phyloP scores from a whole-genome alignment of 495 filamentous ascomycete genomes.

The Sphaerosporella brunnea region DNA sequence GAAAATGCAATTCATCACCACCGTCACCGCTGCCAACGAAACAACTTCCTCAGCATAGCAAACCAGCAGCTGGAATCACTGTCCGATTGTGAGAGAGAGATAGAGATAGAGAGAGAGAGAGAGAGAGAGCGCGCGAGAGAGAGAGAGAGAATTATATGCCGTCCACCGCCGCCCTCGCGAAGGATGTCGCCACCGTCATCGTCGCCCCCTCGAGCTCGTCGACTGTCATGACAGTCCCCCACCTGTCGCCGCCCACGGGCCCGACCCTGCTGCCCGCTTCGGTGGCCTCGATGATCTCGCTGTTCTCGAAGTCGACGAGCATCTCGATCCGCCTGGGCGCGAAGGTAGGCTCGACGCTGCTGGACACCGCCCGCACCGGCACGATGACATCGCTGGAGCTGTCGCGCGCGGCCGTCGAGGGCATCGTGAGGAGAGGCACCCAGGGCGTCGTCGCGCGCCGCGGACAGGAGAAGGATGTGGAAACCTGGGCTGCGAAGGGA shows the following conservation, averaged over 20 bases:
- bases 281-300: slow-evolving; percentile 50
- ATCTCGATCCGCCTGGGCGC: slow-evolving; percentile 54
- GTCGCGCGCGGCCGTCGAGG: slow-evolving; percentile 47
- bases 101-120: too few species aligned
- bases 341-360: slow-evolving; percentile 43
- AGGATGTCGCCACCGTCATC: not conserved
- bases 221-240: not conserved
- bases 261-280: slow-evolving; percentile 47
- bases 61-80: too few species aligned
- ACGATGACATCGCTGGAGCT: slow-evolving; percentile 55
- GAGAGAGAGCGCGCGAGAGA: too few species aligned
- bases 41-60: too few species aligned
- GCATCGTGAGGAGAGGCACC: slow-evolving; percentile 49
- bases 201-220: not conserved
- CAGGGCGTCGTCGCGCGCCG: slow-evolving; percentile 35
- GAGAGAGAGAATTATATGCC: not conserved
- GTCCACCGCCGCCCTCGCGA: not conserved
- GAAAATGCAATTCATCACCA: too few species aligned
- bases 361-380: slow-evolving; percentile 48
- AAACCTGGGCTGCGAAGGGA: slow-evolving; percentile 21
- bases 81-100: too few species aligned
- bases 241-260: slow-evolving; percentile 26
- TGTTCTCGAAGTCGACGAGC: slow-evolving; percentile 50
- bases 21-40: too few species aligned
- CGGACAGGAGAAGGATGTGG: slow-evolving; percentile 7